Evolutionary conservation across 1,284 basidiomycete species (phyloP), one percentile per base, ranked within the genome.

Genomic region (Ganoderma resinaceum): DNA sequence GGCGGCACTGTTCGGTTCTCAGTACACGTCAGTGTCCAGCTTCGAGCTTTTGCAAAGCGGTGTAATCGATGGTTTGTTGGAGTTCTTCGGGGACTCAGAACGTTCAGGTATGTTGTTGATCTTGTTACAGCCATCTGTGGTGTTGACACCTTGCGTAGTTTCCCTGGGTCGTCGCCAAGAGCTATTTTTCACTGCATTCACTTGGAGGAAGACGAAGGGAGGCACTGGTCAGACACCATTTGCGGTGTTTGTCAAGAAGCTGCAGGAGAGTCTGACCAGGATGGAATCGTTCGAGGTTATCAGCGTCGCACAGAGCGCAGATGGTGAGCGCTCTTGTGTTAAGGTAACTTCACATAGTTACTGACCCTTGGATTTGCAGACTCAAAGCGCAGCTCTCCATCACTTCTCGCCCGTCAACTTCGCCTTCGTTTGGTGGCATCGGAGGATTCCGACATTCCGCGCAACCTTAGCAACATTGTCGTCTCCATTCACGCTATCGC

Each of bases 401-500:
- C 94, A 0, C 82, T 96, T 66, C 86, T 97, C 26, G 95, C 93
- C n/a, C 89, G 95, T 33, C 95, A 96, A 76, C 81, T 98, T 61
- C 92, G 95, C 7, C 88, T 98, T 29, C 91, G 95, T 38, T 83
- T 98, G n/a, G 86, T 94, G 38, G 94, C 95, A 1, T 91, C 91
- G 20, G 95, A 97, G 65, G 94, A 94, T 55, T 89, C 94, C 0
- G 95, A 96, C 73, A 86, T 97, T 33, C 95, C 96, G 8, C 90
- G 92, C 65, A 92, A 89, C 75, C 86, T 95, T 67, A 91, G 93
- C 73, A 95, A 95, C 72, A 93, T 98, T 73, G 94, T 95, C 59
- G 94, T 98, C 42, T 98, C 96, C 3, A 97, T 98, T 69, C 96
- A 98, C 77, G 96, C 96, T 3, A 97, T 98, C 68, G 96, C 97